A percentile compares a stretch with the other conserved stretches of the same genome.
Evolutionary conservation across 192 early-diverging fungal genomes (phyloP).

Genomic region (Podila verticillata): DNA sequence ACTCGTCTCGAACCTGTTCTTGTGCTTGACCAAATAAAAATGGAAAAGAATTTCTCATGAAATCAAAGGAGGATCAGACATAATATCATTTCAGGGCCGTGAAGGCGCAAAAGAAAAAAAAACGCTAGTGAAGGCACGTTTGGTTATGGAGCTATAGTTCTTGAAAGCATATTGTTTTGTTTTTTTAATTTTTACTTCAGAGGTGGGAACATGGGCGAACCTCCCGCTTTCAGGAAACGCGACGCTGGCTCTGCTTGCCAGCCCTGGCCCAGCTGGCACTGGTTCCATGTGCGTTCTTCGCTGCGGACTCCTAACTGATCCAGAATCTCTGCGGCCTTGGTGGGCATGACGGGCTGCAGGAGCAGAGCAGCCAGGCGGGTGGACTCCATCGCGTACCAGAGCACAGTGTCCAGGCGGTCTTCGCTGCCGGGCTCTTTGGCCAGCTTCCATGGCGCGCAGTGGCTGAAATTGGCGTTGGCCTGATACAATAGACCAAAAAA

Average conservation of each 20-base stretch:
- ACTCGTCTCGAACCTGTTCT: too few relatives aligned
- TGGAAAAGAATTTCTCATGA: not conserved
- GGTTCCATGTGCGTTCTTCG: conserved; percentile 66
- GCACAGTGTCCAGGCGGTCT: conserved; percentile 63
- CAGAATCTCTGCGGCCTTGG: conserved; percentile 73
- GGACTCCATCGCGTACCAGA: conserved; percentile 83
- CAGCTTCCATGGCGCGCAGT: conserved; percentile 84
- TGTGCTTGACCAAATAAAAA: too few relatives aligned
- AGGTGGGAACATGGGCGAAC: conserved; percentile 23
- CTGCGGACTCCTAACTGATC: conserved; percentile 66
- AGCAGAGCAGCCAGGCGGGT: conserved; percentile 77
- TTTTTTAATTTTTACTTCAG: conserved; percentile 1
- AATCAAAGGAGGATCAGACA: conserved; percentile 70
- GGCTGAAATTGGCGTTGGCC: conserved; percentile 79
- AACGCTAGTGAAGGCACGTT: too few relatives aligned
- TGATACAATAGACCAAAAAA: conserved; percentile 6
- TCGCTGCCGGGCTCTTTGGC: conserved; percentile 59
- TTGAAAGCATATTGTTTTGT: too few relatives aligned
- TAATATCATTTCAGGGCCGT: conserved; percentile 77
- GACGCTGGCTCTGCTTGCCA: conserved; percentile 54
- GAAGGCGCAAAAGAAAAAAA: not conserved
- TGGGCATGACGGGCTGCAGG: conserved; percentile 89
- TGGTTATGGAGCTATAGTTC: too few relatives aligned
- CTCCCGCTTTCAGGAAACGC: not conserved
- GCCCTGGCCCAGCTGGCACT: conserved; percentile 67